Evolutionary conservation across 1,284 basidiomycete genomes (phyloP), one percentile per base, ranked within the genome.

Genomic region (Kwoniella shivajii): DNA sequence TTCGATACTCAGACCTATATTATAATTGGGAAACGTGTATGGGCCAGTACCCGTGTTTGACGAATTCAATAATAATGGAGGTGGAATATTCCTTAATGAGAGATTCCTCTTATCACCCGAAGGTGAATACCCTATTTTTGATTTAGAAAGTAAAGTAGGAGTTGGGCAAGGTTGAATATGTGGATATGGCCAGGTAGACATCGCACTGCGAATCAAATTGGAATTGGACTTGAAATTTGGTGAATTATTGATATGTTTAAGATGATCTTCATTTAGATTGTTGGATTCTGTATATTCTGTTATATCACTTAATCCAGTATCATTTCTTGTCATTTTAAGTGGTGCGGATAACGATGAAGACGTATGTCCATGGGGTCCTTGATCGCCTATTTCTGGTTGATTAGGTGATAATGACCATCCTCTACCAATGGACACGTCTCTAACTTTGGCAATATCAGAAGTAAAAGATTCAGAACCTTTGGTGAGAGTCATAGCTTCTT

Each of bases 401-500:
- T n/a, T n/a, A n/a, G n/a, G n/a, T n/a, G n/a, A n/a, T n/a, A n/a
- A n/a, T n/a, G n/a, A n/a, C n/a, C n/a, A n/a, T n/a, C n/a, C n/a
- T n/a, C n/a, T n/a, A n/a, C n/a, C n/a, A 37, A 7, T 16, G 18
- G 11, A 20, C 0, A 10, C 22, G 37, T 18, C n/a, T 1, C 22
- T 22, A 20, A 22, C 18, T 39, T 22, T 39, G 37, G 10, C 22
- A 9, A 20, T 39, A 18, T 20, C 37, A 39, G 10, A 39, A 39
- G 11, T 16, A 39, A 16, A 20, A 39, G 10, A 16, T 39, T 39
- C 37, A 10, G n/a, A 20, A 39, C 10, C 22, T 30, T 47, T 47
- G 10, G 45, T 22, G n/a, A 34, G 60, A 5, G 58, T 63, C 49
- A 72, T 69, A 13, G 37, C 56, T 20, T 66, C 65, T 22, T 64